Evolutionary conservation across 75 land plant genomes (phyloP).

Genomic region (Selaginella moellendorffii): DNA sequence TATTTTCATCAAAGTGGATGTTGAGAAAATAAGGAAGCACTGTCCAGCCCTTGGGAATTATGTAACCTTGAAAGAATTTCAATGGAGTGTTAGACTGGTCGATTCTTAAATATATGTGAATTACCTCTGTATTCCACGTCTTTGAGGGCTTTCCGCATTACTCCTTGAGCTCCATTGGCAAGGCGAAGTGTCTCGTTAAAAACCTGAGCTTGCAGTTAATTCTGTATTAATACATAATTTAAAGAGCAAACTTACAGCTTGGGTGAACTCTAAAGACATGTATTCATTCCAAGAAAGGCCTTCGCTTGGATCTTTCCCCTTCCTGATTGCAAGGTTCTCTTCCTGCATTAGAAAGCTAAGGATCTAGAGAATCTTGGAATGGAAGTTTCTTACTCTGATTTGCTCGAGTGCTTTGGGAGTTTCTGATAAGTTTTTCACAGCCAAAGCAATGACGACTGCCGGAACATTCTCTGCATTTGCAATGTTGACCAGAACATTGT

Average conservation of each 20-base stretch:
- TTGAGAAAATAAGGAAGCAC: constrained; percentile 75
- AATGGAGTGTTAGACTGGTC: background rate
- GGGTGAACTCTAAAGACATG: constrained; percentile 76
- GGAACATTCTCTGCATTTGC: background rate
- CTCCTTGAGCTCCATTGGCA: constrained; percentile 72
- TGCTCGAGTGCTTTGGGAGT: background rate
- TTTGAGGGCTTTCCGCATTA: constrained; percentile 61
- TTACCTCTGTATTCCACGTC: constrained; percentile 63
- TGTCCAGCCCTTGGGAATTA: constrained; percentile 84
- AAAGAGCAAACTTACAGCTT: constrained; percentile 57
- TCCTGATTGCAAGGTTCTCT: background rate
- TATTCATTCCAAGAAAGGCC: constrained; percentile 74
- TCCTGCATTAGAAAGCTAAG: background rate
- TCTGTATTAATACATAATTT: background rate
- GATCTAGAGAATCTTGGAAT: background rate
- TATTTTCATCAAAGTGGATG: constrained; percentile 51
- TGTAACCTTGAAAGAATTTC: constrained; percentile 33
- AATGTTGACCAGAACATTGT: background rate
- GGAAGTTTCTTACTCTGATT: background rate
- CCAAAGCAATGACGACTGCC: background rate
- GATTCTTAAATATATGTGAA: background rate
- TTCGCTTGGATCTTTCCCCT: constrained; percentile 10
- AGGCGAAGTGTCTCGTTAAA: constrained; percentile 79
- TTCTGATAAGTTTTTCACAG: background rate
- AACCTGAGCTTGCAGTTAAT: constrained; percentile 34